A percentile compares a stretch with the other conserved stretches of the same genome.
Evolutionary conservation across 2,329 filamentous ascomycete genomes (phyloP).

Genomic region (Emericellopsis cladophorae): DNA sequence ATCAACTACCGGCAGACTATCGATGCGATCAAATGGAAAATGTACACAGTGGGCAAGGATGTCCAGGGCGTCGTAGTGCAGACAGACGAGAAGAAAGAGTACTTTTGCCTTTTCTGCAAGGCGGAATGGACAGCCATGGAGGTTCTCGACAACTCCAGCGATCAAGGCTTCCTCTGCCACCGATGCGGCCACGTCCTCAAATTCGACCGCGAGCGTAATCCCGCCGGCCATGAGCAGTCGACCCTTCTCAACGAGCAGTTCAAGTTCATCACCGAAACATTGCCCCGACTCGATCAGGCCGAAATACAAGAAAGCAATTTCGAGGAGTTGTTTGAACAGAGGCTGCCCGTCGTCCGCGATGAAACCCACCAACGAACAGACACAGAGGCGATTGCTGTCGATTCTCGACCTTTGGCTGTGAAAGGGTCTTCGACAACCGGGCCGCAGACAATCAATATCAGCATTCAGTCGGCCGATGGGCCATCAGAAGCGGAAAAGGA

Average conservation of each 20-base stretch:
- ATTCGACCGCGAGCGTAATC: conserved; percentile 53
- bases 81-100: conserved; percentile 81
- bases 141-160: conserved; percentile 64
- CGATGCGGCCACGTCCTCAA: conserved; percentile 56
- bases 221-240: conserved; percentile 60
- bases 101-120: conserved; percentile 69
- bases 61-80: conserved; percentile 76
- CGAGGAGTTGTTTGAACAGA: conserved; percentile 51
- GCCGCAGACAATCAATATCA: conserved; percentile 57
- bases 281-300: conserved; percentile 65
- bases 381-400: conserved; percentile 43
- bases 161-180: conserved; percentile 69
- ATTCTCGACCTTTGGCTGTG: conserved; percentile 51
- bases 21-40: conserved; percentile 90
- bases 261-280: conserved; percentile 62
- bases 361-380: conserved; percentile 51
- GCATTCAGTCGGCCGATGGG: conserved; percentile 53
- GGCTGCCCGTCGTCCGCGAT: conserved; percentile 53
- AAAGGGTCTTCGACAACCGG: conserved; percentile 54
- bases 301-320: conserved; percentile 65
- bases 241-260: conserved; percentile 68
- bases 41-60: conserved; percentile 77
- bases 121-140: conserved; percentile 84
- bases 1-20: conserved; percentile 91
- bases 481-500: conserved; percentile 54